Evolutionary conservation across 2,329 filamentous ascomycete species (phyloP).

Genomic region (Claviceps sp.): DNA sequence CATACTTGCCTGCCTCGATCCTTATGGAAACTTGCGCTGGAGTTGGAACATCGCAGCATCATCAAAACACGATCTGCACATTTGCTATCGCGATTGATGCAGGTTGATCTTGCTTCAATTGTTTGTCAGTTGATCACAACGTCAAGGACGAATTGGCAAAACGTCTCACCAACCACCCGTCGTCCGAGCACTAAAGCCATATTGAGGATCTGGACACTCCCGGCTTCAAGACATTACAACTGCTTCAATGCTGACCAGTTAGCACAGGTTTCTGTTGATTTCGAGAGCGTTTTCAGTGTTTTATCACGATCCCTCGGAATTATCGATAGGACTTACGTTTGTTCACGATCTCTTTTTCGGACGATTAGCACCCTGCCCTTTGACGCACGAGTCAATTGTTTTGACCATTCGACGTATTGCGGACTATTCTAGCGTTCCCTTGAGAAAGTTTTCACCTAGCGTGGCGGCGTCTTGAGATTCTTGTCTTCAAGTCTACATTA

Average conservation of each 20-base stretch:
- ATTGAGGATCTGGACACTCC: neutral
- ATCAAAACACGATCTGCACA: neutral
- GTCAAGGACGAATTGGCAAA: neutral
- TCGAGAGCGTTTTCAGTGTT: conserved; percentile 26
- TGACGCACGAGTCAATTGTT: conserved; percentile 8
- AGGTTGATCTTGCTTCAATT: neutral
- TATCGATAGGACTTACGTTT: conserved; percentile 23
- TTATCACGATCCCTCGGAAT: conserved; percentile 28
- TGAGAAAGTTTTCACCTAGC: conserved; percentile 20
- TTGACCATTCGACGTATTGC: conserved; percentile 8
- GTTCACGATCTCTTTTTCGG: conserved; percentile 13
- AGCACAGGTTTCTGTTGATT: conserved; percentile 26
- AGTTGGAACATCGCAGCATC: neutral
- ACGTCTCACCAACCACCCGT: neutral
- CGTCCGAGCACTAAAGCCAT: neutral
- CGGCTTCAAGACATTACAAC: neutral
- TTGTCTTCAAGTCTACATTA: conserved; percentile 24
- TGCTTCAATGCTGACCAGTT: conserved; percentile 11
- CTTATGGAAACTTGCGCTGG: neutral
- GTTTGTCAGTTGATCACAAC: neutral
- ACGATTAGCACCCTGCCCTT: conserved; percentile 14
- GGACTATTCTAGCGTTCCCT: conserved; percentile 17
- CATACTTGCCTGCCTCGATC: neutral
- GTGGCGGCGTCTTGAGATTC: conserved; percentile 27
- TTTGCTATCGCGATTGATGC: neutral